These are phyloP conservation scores for Podospora pseudoanserina DNA, from an alignment of 495 filamentous ascomycete genomes.

Conservation along the genomic window DNA sequence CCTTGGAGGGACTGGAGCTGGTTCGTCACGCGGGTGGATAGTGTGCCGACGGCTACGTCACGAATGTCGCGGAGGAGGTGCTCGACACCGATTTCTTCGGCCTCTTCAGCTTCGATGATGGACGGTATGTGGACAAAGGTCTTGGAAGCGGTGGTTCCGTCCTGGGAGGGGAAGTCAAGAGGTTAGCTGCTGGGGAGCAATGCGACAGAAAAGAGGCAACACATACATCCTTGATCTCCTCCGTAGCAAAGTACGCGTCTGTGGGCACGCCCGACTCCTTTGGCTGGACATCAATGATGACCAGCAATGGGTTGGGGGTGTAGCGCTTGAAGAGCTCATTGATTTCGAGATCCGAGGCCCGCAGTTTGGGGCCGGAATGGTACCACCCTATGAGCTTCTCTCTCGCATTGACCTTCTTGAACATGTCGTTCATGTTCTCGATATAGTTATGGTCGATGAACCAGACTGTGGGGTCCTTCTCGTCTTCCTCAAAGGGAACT, in stretches of 20 bases:
- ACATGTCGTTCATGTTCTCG: conserved; percentile 99
- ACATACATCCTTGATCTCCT: conserved; percentile 99
- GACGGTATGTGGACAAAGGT: conserved; percentile 99
- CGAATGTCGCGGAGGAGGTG: conserved; percentile 96
- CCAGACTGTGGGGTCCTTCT: conserved; percentile 97
- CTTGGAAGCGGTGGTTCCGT: conserved; percentile 93
- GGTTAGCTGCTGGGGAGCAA: neutral
- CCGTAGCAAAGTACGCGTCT: conserved; percentile 98
- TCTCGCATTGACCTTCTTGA: conserved; percentile 98
- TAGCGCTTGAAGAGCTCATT: conserved; percentile 99
- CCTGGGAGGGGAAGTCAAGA: conserved; percentile 48
- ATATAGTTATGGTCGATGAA: conserved; percentile 99
- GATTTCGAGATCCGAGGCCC: conserved; percentile 96
- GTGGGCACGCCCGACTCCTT: conserved; percentile 98
- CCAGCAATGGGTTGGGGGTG: conserved; percentile 90
- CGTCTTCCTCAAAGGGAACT: conserved; percentile 99
- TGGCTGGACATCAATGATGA: conserved; percentile 98
- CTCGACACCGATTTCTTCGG: conserved; percentile 98
- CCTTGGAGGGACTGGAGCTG: conserved; percentile 97
- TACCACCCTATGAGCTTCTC: conserved; percentile 99
- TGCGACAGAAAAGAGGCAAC: neutral
- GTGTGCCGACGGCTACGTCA: conserved; percentile 96
- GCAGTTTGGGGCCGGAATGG: conserved; percentile 94
- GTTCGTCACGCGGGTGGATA: conserved; percentile 94
- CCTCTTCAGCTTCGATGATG: conserved; percentile 97